These are phyloP conservation scores for Sarcocystis neurona DNA, from an alignment of 169 alveolate species.

Conservation along the genomic window DNA sequence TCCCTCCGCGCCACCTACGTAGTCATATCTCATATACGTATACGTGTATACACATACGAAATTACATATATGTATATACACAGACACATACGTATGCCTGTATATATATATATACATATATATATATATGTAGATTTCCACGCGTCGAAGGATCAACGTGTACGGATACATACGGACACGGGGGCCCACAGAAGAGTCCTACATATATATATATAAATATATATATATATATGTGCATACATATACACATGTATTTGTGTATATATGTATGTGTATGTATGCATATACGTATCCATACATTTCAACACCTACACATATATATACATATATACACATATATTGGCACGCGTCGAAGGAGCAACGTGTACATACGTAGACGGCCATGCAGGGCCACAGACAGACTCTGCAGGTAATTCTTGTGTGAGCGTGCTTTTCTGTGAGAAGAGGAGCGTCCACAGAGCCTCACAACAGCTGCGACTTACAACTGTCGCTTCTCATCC, in stretches of 20 bases:
- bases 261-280: no score
- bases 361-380: not conserved
- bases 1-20: not conserved
- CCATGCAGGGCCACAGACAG: not conserved
- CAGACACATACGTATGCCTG: not conserved
- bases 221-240: no score
- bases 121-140: not conserved
- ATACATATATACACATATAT: not conserved
- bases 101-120: not conserved
- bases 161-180: no score
- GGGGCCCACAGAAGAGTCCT: no score
- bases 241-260: no score
- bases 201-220: no score
- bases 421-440: not conserved
- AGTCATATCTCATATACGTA: not conserved
- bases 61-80: not conserved
- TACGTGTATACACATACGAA: not conserved
- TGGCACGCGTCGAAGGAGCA: not conserved
- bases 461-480: no score
- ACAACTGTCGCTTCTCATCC: constrained; percentile 36
- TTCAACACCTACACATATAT: not conserved
- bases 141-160: no score
- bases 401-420: not conserved
- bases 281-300: no score
- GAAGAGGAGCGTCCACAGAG: no score